phyloP scores from a whole-genome alignment of 495 filamentous ascomycete species.

The Hypomontagnella submonticulosa region DNA sequence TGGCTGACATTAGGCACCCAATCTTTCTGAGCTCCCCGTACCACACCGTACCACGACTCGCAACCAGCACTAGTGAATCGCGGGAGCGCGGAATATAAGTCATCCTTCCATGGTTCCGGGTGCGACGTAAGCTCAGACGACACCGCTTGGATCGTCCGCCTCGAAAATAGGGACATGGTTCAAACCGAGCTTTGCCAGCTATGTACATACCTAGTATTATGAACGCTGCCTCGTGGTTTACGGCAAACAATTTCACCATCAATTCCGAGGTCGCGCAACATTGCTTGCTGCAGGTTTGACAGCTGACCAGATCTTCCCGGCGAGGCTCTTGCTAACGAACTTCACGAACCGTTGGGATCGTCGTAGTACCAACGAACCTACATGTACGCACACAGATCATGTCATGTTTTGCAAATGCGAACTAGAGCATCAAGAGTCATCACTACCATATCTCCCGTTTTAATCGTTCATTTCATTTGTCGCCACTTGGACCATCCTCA shows the following conservation, averaged over 20 bases:
- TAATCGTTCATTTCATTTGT: conserved; percentile 34
- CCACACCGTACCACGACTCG: conserved; percentile 34
- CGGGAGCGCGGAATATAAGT: conserved; percentile 40
- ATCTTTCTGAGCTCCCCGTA: conserved; percentile 13
- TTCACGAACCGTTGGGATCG: not conserved
- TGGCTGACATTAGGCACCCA: conserved; percentile 42
- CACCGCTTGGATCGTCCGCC: conserved; percentile 5
- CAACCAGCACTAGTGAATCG: conserved; percentile 36
- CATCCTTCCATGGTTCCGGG: conserved; percentile 41
- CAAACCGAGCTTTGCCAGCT: conserved; percentile 12
- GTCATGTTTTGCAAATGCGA: conserved; percentile 6
- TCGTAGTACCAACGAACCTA: conserved; percentile 5
- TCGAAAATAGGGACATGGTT: conserved; percentile 8
- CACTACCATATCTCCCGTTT: conserved; percentile 4
- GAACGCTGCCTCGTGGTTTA: conserved; percentile 29
- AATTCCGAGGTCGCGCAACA: conserved; percentile 45
- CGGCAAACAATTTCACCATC: conserved; percentile 41
- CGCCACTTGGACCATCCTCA: conserved; percentile 22
- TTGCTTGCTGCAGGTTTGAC: conserved; percentile 49
- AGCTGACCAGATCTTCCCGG: conserved; percentile 28
- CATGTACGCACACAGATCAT: conserved; percentile 5
- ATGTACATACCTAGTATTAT: conserved; percentile 1
- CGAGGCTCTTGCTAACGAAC: conserved; percentile 20
- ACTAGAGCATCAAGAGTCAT: conserved; percentile 29
- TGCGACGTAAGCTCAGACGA: conserved; percentile 24